Conservation (phyloP, 129 eudicot species). For the Calendula officinalis region DNA sequence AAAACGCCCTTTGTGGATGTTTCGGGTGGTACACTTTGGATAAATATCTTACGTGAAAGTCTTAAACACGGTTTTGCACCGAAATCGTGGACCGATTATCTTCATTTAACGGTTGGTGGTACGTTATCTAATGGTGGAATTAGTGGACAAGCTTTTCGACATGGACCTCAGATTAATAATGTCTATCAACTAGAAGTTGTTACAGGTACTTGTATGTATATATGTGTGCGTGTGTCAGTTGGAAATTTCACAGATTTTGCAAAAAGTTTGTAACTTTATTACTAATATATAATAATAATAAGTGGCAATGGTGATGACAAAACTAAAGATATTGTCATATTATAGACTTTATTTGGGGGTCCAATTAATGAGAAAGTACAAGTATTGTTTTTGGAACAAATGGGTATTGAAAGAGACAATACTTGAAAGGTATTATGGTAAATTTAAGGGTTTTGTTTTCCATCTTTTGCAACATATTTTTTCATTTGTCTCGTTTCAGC, state of each 20-base stretch:
- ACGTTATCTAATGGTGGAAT: constrained; percentile 92
- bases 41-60: constrained; percentile 74
- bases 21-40: constrained; percentile 87
- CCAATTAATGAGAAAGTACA: constrained; percentile 33
- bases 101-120: constrained; percentile 94
- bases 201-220: constrained; percentile 54
- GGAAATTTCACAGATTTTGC: constrained; percentile 12
- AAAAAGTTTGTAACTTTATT: constrained; percentile 21
- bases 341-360: constrained; percentile 22
- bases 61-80: constrained; percentile 82
- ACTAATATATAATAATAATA: constrained; percentile 7
- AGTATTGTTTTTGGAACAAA: constrained; percentile 31
- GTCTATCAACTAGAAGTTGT: constrained; percentile 86
- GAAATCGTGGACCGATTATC: constrained; percentile 99
- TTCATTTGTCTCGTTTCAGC: neutral
- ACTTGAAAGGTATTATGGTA: constrained; percentile 27
- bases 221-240: neutral
- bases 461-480: neutral
- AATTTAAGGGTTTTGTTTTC: neutral
- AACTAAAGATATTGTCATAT: constrained; percentile 35
- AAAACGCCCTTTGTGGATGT: constrained; percentile 71
- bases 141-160: constrained; percentile 91
- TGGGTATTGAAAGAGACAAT: constrained; percentile 19
- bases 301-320: constrained; percentile 31
- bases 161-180: constrained; percentile 95